Evolutionary conservation across 345 rosid genomes (phyloP), one percentile per base, ranked within the genome.

Genomic region (Aegle marmelos): DNA sequence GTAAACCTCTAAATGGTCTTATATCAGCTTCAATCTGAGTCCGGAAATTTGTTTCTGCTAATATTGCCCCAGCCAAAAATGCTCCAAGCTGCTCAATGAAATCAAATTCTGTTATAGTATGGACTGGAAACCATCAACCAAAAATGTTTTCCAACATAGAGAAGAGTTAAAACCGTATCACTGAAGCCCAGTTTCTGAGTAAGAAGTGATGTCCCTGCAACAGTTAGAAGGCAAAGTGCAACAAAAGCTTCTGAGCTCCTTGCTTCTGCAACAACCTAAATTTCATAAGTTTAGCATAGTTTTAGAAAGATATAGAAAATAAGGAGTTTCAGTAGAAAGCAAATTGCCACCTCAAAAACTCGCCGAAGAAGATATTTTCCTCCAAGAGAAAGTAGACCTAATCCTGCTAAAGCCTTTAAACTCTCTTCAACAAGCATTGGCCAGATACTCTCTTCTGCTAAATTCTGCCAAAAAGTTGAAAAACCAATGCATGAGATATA

Each of bases 1-100:
- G 96, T 79, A 93, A 84, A 71, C 99, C 99, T 90, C 93, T 90
- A 82, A 96, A 96, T 79, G 99, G 99, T 74, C 99, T 89, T 78
- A 95, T 95, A 86, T 95, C 98, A 73, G 99, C 99, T 87, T 96
- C 99, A 69, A 93, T 96, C 83, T 96, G 99, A 72, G 98, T 96
- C 64, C 97, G 80, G 79, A 92, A 93, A 88, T 93, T 96, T 77
- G 98, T 93, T 90, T 95, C 99, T 14, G 98, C 99, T 79, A 96
- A 74, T 72, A 96, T 77, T 76, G 98, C 99, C 73, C 97, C 99
- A 53, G 99, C 98, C 75, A 96, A 87, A 88, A 96, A 96, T 66
- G 99, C 98, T 86, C 98, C 99, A 77, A 96, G 98, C 99, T 96
- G 87, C 76, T 84, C 64, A 77, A 78, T 27, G 25, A 77, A 61